Percentiles rank a stretch among this genome's conserved stretches.
Conservation (phyloP, 345 rosid genomes). For the Salix koriyanagi region DNA sequence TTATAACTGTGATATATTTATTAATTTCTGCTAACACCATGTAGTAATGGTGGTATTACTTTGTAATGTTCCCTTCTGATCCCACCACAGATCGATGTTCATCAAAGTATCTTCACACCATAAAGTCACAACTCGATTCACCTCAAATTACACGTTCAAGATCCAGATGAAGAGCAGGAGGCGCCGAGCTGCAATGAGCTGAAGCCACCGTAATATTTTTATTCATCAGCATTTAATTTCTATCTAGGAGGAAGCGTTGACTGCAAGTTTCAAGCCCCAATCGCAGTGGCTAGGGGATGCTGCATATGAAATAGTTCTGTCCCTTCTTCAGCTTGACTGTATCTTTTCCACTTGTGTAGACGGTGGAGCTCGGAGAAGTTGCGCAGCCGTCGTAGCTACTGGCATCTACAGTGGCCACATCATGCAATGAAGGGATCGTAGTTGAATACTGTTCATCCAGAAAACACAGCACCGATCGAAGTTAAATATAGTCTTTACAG, state of each 20-base stretch:
- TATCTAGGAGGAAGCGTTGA: slow-evolving; percentile 10
- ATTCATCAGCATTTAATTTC: too few relatives aligned
- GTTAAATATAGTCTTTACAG: not conserved
- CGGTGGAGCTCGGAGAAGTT: not conserved
- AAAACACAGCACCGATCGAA: not conserved
- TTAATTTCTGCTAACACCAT: too few relatives aligned
- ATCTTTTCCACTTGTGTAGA: slow-evolving; percentile 18
- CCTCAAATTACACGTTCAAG: too few relatives aligned
- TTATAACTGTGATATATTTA: too few relatives aligned
- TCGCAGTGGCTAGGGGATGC: slow-evolving; percentile 23
- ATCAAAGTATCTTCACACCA: too few relatives aligned
- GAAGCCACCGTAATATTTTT: too few relatives aligned
- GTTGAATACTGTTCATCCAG: slow-evolving; percentile 16
- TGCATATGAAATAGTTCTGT: slow-evolving; percentile 25
- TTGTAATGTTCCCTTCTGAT: too few relatives aligned
- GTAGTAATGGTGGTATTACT: too few relatives aligned
- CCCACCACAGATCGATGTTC: too few relatives aligned
- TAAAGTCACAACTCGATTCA: too few relatives aligned
- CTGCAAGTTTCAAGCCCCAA: slow-evolving; percentile 22
- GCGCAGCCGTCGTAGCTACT: slow-evolving; percentile 5
- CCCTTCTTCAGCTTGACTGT: slow-evolving; percentile 16
- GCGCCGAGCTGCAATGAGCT: too few relatives aligned
- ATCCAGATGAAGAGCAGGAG: too few relatives aligned
- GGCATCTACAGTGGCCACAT: slow-evolving; percentile 18
- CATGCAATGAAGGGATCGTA: slow-evolving; percentile 22